Evolutionary conservation across 2,329 filamentous ascomycete genomes (phyloP).

Genomic region (Cladosporium phlei): DNA sequence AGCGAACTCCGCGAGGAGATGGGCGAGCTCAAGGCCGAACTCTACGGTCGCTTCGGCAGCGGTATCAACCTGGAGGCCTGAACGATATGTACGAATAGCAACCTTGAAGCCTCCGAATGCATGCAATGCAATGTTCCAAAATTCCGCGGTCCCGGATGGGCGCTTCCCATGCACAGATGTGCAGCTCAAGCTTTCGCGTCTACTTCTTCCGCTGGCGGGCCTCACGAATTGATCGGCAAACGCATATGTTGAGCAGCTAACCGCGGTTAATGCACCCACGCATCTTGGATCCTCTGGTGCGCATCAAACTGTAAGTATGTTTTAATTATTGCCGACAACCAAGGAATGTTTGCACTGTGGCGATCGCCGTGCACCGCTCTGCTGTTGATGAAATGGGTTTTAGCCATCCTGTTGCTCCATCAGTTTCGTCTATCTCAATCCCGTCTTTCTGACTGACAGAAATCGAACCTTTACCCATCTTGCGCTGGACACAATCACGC

Average conservation of each 20-base stretch:
- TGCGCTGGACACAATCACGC: too few species aligned
- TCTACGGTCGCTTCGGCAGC: constrained; percentile 91
- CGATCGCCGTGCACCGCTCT: constrained; percentile 3
- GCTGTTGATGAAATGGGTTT: too few species aligned
- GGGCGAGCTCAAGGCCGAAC: constrained; percentile 79
- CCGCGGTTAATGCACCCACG: constrained; percentile 9
- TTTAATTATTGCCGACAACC: constrained; percentile 10
- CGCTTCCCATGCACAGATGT: constrained; percentile 1
- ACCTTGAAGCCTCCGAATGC: too few species aligned
- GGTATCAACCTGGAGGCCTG: constrained; percentile 95
- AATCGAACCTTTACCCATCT: too few species aligned
- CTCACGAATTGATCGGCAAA: constrained; percentile 5
- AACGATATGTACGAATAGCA: constrained; percentile 22
- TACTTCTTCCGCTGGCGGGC: constrained; percentile 3
- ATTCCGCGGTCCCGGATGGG: constrained; percentile 11
- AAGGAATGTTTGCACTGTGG: constrained; percentile 7
- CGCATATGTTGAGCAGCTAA: constrained; percentile 1
- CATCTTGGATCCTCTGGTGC: constrained; percentile 10
- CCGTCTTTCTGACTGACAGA: too few species aligned
- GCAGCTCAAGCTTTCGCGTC: constrained; percentile 7
- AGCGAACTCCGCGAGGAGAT: constrained; percentile 75
- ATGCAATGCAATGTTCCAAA: too few species aligned
- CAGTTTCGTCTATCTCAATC: too few species aligned
- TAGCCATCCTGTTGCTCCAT: too few species aligned
- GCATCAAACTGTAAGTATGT: constrained; percentile 3